Evolutionary conservation across 2,329 filamentous ascomycete genomes (phyloP), one percentile per base, ranked within the genome.

Genomic region (Diplodia corticola): DNA sequence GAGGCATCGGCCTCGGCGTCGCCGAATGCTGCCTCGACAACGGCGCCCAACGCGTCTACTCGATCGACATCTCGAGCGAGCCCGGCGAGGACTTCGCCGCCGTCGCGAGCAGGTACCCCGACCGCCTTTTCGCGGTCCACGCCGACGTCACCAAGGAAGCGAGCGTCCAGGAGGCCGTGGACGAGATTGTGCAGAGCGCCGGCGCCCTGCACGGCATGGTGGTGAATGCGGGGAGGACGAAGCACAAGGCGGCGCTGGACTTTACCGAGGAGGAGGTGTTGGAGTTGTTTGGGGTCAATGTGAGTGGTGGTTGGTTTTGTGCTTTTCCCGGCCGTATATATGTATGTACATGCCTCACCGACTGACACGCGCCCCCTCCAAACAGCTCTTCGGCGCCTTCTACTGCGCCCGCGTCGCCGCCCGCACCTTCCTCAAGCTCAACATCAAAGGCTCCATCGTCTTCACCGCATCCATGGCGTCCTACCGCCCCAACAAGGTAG

Each of bases 161-260:
- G 1, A 81, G 73, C n/a, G 78, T 83, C 49, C 76, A 77, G 3
- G 73, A 74, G 2, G 81, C 81, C 2, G 73, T 84, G 0, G 81
- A 84, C 65, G 72, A 75, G 60, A 81, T 84, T 9, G 69, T 84
- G 2, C 70, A 70, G 10, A 76, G 83, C 60, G 75, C 75, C 0
- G 82, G 82, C 4, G 78, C 74, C 4, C 68, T 84, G 7, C 80
- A 84, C 65, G 83, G 83, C 13, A 82, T 85, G 75, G 81, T 84
- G 2, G 79, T 48, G 26, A 84, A 85, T 67, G 83, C 83, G 0
- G 82, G 83, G 15, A 73, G 80, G 15, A 85, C 82, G 13, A 83
- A 84, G 69, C 83, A 85, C 69, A 84, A 84, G 70, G 72, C 82
- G 1, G 83, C 82, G 0, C 72, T 84, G 5, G 81, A 85, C 26